Percentiles rank a stretch among this genome's conserved stretches.
Evolutionary conservation across 1,284 basidiomycete genomes (phyloP).

Genomic region (Somion occarium): DNA sequence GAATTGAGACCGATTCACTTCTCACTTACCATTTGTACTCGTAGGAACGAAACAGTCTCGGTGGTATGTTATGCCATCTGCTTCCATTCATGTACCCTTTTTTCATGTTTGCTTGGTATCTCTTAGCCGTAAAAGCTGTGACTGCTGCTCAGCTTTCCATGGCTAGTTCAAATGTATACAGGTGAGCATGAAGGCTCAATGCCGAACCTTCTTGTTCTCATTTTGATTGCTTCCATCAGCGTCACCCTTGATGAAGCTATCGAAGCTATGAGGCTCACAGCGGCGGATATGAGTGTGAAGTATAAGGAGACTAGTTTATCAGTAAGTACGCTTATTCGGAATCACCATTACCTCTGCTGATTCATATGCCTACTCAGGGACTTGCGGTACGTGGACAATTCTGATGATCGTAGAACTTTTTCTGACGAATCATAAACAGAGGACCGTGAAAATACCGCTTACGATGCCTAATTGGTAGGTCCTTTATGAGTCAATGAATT

Average conservation of each 20-base stretch:
- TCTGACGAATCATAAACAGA: conserved; percentile 19
- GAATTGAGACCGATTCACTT: not conserved
- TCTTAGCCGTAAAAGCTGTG: conserved; percentile 75
- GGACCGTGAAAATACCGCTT: conserved; percentile 38
- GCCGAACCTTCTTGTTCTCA: too few species aligned
- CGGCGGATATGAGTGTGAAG: conserved; percentile 82
- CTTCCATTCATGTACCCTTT: not conserved
- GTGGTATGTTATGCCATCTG: conserved; percentile 44
- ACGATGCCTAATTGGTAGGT: conserved; percentile 28
- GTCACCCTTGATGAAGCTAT: conserved; percentile 95
- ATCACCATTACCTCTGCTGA: not conserved
- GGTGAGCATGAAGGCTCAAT: not conserved
- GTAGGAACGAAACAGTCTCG: conserved; percentile 82
- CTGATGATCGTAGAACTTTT: conserved; percentile 2
- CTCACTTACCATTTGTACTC: conserved; percentile 7
- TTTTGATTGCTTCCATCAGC: conserved; percentile 20
- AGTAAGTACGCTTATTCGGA: conserved; percentile 35
- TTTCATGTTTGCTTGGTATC: not conserved
- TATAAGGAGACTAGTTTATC: conserved; percentile 93
- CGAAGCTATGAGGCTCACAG: conserved; percentile 92
- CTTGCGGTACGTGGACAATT: conserved; percentile 47
- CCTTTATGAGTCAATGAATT: too few species aligned
- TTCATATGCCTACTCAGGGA: conserved; percentile 36
- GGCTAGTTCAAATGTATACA: conserved; percentile 84
- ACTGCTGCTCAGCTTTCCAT: conserved; percentile 93